phyloP scores from a whole-genome alignment of 345 rosid genomes.

The Rhodamnia argentea region DNA sequence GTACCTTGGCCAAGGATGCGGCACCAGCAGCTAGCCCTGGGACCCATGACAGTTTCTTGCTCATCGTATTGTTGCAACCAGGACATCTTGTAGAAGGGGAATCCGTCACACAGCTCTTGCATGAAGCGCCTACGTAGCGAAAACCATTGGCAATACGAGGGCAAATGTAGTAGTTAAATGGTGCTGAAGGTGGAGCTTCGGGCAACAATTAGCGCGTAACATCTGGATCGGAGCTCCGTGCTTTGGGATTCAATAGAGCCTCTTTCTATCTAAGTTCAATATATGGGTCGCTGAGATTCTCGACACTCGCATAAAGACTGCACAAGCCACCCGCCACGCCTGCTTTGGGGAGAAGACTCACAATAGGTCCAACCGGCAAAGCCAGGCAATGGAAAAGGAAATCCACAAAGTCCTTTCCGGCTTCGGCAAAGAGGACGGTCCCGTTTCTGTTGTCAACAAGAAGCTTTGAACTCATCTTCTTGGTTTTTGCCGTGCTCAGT shows the following conservation, averaged over 20 bases:
- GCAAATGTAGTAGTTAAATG: neutral
- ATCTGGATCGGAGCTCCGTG: neutral
- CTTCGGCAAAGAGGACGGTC: constrained; percentile 2
- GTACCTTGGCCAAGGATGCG: neutral
- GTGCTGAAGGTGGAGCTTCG: neutral
- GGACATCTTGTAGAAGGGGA: neutral
- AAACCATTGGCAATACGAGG: no score
- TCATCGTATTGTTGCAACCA: neutral
- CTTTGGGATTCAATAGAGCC: neutral
- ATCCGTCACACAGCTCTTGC: neutral
- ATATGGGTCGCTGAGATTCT: neutral
- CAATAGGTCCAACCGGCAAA: constrained; percentile 10
- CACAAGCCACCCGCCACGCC: neutral
- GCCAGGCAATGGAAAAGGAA: neutral
- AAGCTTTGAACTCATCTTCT: neutral
- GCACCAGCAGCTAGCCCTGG: neutral
- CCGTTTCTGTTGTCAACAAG: neutral
- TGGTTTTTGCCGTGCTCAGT: neutral
- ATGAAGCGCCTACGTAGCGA: neutral
- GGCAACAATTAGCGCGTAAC: neutral
- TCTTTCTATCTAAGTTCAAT: neutral
- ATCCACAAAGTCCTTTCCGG: constrained; percentile 3
- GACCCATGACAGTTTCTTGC: neutral
- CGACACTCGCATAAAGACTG: neutral
- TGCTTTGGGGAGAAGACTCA: neutral